Conservation (phyloP, 1,284 basidiomycete genomes). For the Sporisorium sorghi region DNA sequence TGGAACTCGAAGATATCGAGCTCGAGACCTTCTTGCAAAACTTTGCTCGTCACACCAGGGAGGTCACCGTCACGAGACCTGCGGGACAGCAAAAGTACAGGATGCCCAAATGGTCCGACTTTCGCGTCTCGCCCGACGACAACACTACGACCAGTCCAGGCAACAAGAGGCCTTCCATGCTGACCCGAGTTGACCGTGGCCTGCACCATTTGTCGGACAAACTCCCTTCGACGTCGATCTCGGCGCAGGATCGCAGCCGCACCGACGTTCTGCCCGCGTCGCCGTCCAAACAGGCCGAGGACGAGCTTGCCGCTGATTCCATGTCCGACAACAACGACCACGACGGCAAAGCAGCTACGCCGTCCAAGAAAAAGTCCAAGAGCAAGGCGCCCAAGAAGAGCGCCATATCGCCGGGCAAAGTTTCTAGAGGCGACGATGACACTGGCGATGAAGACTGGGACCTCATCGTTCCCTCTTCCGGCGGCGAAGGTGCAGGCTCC, state of each 20-base stretch:
- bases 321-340: constrained; percentile 10
- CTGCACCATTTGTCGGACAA: constrained; percentile 52
- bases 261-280: background rate
- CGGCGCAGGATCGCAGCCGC: constrained; percentile 1
- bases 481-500: constrained; percentile 8
- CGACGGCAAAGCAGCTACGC: background rate
- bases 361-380: constrained; percentile 33
- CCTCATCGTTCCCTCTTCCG: constrained; percentile 41
- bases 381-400: constrained; percentile 23
- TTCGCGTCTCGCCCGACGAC: constrained; percentile 59
- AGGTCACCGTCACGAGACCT: constrained; percentile 58
- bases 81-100: constrained; percentile 44
- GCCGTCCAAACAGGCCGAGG: constrained; percentile 5
- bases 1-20: constrained; percentile 67
- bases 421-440: background rate
- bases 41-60: constrained; percentile 65
- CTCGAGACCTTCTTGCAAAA: constrained; percentile 65
- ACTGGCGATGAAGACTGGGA: constrained; percentile 47
- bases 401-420: constrained; percentile 4
- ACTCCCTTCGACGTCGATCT: background rate
- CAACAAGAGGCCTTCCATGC: constrained; percentile 49
- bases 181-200: constrained; percentile 64
- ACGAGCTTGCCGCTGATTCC: constrained; percentile 5
- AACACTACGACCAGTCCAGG: constrained; percentile 3
- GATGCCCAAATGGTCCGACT: constrained; percentile 68